Percentiles rank a stretch among this genome's conserved stretches.
phyloP scores from a whole-genome alignment of 805 yeast species.

The Metschnikowia lochheadii region DNA sequence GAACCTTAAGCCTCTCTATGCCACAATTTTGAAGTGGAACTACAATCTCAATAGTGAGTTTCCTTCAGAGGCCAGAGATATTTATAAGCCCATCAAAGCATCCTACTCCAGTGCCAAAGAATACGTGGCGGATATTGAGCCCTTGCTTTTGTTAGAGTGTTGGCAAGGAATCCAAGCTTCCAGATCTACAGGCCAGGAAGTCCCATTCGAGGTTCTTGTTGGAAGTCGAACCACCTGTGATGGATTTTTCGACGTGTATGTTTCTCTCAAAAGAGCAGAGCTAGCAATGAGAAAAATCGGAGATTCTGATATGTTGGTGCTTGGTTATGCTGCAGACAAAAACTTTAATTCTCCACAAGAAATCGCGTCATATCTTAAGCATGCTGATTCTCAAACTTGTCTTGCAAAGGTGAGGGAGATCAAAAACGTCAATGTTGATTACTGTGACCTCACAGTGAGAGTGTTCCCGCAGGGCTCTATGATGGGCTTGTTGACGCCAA shows the following conservation, averaged over 20 bases:
- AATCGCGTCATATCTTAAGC: constrained; percentile 24
- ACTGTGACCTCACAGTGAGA: constrained; percentile 69
- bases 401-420: constrained; percentile 77
- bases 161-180: constrained; percentile 88
- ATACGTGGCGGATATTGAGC: constrained; percentile 68
- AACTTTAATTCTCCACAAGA: constrained; percentile 16
- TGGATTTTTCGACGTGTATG: constrained; percentile 82
- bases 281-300: constrained; percentile 51
- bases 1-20: constrained; percentile 71
- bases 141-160: constrained; percentile 80
- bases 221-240: constrained; percentile 84
- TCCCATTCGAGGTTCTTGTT: constrained; percentile 61
- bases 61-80: constrained; percentile 50
- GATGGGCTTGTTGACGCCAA: constrained; percentile 56
- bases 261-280: constrained; percentile 55
- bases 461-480: constrained; percentile 53
- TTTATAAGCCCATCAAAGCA: constrained; percentile 49
- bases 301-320: constrained; percentile 74
- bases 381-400: constrained; percentile 47
- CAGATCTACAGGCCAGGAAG: constrained; percentile 54
- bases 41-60: constrained; percentile 52
- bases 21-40: constrained; percentile 70
- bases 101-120: constrained; percentile 56
- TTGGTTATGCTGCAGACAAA: constrained; percentile 36
- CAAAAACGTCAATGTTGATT: constrained; percentile 61